Conservation (phyloP, 257 asterid genomes). For the Primulina huaijiensis region DNA sequence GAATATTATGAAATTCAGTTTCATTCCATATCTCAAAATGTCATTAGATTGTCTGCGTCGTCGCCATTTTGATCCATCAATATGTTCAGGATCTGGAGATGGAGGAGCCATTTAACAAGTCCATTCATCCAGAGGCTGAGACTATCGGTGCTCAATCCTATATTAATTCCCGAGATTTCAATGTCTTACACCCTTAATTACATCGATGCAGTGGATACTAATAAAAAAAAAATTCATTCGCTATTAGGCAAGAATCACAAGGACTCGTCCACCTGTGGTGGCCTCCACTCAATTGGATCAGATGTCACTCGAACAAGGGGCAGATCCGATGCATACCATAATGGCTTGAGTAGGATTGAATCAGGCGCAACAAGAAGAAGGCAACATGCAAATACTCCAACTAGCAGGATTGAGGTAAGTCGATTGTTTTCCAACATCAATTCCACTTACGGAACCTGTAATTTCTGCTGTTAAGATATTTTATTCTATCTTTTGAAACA, state of each 20-base stretch:
- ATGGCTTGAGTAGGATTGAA: conserved; percentile 52
- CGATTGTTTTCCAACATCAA: background rate
- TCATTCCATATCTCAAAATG: background rate
- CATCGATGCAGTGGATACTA: background rate
- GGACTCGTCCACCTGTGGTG: conserved; percentile 91
- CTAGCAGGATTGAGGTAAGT: conserved; percentile 71
- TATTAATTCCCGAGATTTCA: background rate
- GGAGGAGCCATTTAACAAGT: conserved; percentile 39
- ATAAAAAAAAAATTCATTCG: background rate
- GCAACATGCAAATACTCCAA: conserved; percentile 62
- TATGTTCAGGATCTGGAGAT: conserved; percentile 53
- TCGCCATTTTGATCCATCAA: conserved; percentile 14
- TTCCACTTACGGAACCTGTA: no score
- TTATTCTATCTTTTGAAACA: background rate
- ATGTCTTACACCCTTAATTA: background rate
- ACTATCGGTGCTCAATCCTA: conserved; percentile 33
- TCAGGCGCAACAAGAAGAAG: conserved; percentile 43
- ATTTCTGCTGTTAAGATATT: no score
- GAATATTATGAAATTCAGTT: conserved; percentile 10
- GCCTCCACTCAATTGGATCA: conserved; percentile 84
- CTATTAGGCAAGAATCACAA: conserved; percentile 41
- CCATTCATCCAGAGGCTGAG: conserved; percentile 35
- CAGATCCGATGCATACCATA: conserved; percentile 37
- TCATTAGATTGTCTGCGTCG: conserved; percentile 15
- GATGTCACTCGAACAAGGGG: conserved; percentile 76